A percentile compares a stretch with the other conserved stretches of the same genome.
These are phyloP conservation scores for Cruciata laevipes DNA, from an alignment of 257 asterid genomes.

Conservation along the genomic window DNA sequence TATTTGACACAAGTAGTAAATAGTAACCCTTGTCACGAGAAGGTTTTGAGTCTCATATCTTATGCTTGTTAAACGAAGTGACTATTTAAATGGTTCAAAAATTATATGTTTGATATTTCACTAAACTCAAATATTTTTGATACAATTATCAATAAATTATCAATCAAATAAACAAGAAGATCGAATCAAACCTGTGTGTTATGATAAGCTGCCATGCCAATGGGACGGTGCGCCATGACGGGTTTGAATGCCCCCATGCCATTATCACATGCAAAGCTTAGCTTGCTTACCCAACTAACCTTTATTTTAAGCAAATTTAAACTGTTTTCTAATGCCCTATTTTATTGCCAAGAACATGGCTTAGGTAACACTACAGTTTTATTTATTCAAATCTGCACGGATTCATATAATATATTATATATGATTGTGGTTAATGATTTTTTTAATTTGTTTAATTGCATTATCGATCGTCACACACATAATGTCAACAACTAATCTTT, in stretches of 20 bases:
- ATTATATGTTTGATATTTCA: too few species aligned
- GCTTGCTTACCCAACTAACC: conserved; percentile 1
- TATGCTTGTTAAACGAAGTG: too few species aligned
- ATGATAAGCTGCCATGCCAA: neutral
- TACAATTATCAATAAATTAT: too few species aligned
- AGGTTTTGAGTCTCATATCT: too few species aligned
- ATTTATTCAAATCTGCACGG: conserved; percentile 5
- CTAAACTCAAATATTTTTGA: too few species aligned
- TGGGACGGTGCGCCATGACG: neutral
- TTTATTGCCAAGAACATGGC: conserved; percentile 20
- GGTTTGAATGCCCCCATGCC: conserved; percentile 3
- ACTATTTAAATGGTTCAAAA: too few species aligned
- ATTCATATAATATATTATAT: neutral
- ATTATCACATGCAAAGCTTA: conserved; percentile 12
- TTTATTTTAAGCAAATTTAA: conserved; percentile 8
- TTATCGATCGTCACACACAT: conserved; percentile 7
- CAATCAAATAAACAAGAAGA: too few species aligned
- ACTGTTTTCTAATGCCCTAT: neutral
- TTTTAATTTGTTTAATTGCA: neutral
- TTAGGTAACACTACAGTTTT: neutral
- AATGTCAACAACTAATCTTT: conserved; percentile 6
- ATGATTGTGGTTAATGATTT: neutral
- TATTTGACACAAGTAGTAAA: too few species aligned
- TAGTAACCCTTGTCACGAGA: too few species aligned
- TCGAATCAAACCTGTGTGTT: too few species aligned